A percentile compares a stretch with the other conserved stretches of the same genome.
These are phyloP conservation scores for Arctium minus DNA, from an alignment of 129 eudicot species.

Conservation along the genomic window DNA sequence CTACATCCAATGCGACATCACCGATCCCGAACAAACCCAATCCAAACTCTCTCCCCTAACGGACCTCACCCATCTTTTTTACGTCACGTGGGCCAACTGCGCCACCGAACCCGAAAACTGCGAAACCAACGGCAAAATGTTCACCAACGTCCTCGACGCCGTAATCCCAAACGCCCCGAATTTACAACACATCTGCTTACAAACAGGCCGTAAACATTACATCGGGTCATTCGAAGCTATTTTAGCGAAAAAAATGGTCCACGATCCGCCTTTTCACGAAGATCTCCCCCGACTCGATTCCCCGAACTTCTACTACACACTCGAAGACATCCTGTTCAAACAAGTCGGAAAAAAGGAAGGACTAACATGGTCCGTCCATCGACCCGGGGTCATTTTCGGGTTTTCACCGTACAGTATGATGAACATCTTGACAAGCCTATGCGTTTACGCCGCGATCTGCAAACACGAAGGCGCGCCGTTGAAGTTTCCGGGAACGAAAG, in stretches of 20 bases:
- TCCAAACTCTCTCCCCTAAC: slow-evolving; percentile 37
- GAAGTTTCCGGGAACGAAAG: slow-evolving; percentile 53
- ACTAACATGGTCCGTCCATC: slow-evolving; percentile 52
- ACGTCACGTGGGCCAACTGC: slow-evolving; percentile 45
- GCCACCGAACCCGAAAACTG: slow-evolving; percentile 36
- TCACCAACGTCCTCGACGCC: slow-evolving; percentile 39
- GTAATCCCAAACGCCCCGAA: slow-evolving; percentile 45
- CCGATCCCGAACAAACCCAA: slow-evolving; percentile 33
- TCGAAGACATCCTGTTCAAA: slow-evolving; percentile 46
- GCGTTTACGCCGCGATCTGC: slow-evolving; percentile 62
- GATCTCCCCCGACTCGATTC: slow-evolving; percentile 45
- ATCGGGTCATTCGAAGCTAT: slow-evolving; percentile 12
- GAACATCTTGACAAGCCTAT: slow-evolving; percentile 43
- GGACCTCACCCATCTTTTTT: slow-evolving; percentile 55
- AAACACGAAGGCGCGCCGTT: slow-evolving; percentile 43
- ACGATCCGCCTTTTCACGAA: slow-evolving; percentile 44
- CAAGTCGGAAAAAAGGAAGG: slow-evolving; percentile 35
- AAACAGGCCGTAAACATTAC: slow-evolving; percentile 50
- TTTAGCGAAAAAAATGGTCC: neutral
- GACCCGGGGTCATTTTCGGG: slow-evolving; percentile 55
- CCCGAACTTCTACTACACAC: slow-evolving; percentile 47
- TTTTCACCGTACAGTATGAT: slow-evolving; percentile 53
- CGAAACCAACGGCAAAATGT: slow-evolving; percentile 39
- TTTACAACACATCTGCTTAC: slow-evolving; percentile 45
- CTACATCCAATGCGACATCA: slow-evolving; percentile 51